These are phyloP conservation scores for Fusarium citri DNA, from an alignment of 2,329 filamentous ascomycete genomes.

Conservation along the genomic window DNA sequence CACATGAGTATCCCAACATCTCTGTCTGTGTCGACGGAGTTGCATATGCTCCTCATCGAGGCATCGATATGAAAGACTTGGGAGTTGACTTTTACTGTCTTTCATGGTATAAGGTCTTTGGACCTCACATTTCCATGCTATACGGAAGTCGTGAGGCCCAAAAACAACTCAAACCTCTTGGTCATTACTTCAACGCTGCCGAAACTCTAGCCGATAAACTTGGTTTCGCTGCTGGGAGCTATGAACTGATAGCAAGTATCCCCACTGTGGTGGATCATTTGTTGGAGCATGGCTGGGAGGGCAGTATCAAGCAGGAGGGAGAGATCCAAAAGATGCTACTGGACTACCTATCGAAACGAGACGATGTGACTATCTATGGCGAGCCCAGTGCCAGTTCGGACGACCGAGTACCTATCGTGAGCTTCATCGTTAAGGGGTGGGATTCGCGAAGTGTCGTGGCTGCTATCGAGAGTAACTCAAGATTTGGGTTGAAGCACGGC, in stretches of 20 bases:
- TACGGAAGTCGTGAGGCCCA: constrained; percentile 72
- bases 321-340: constrained; percentile 69
- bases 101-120: constrained; percentile 86
- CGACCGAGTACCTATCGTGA: constrained; percentile 73
- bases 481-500: constrained; percentile 74
- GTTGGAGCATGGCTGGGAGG: constrained; percentile 59
- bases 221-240: constrained; percentile 75
- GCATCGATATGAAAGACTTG: constrained; percentile 74
- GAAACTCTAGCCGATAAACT: constrained; percentile 74
- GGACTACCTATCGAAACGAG: constrained; percentile 64
- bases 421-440: constrained; percentile 70
- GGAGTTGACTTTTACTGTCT: constrained; percentile 83
- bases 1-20: constrained; percentile 60
- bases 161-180: constrained; percentile 63
- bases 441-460: constrained; percentile 70
- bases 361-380: constrained; percentile 69
- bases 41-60: constrained; percentile 78
- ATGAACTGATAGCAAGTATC: constrained; percentile 75
- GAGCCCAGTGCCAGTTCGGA: constrained; percentile 59
- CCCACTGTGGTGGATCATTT: constrained; percentile 73
- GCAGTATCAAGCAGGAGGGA: constrained; percentile 69
- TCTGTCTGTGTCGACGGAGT: constrained; percentile 81
- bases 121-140: constrained; percentile 77
- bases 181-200: constrained; percentile 75
- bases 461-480: constrained; percentile 67